Base-by-base conservation (phyloP, 768 basidiomycete genomes). In the Pulveroboletus sp. region DNA sequence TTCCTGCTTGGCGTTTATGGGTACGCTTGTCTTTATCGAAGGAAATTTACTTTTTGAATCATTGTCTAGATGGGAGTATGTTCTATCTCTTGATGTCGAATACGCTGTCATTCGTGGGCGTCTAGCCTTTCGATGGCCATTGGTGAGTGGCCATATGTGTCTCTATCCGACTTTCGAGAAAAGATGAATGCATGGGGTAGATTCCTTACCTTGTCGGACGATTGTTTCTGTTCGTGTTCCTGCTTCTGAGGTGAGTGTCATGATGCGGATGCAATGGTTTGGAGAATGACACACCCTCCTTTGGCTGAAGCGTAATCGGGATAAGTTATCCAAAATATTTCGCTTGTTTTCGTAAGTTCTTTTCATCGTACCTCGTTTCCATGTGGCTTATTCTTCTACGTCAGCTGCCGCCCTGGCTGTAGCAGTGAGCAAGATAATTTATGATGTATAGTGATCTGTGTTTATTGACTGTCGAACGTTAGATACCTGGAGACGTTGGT, bases 151-250 rank as follows among this genome's bases (percentile, higher is more conserved):
- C 16, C 10, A 8, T 5, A 11, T 21, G 4, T 37, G 16, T 35
- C 16, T 40, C 27, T 14, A 27, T 12, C 2, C 5, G 2, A 2
- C 1, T 17, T 43, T 21, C 16, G 6, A 19, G 38, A 3, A 31
- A 29, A 10, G 19, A 40, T 41, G 5, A 4, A 25, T 34, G 16
- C 17, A 4, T 2, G 14, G 16, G 10, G 27, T 13, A 66, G 64
- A 31, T 68, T 34, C 52, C 64, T n/a, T 66, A 57, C 24, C 9
- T 66, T 16, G 27, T 45, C n/a, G 66, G 62, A 34, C 53, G 64
- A 11, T 12, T 56, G 3, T 53, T n/a, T 19, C 32, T 34, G 14
- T 44, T 67, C 33, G 2, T 56, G 11, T 46, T 39, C 29, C 49
- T 68, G 20, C 20, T 58, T 34, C 5, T 58, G 16, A 11, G 27